Conservation (phyloP, 1,139 yeast genomes). For the Barnettozyma hawaiiensis region DNA sequence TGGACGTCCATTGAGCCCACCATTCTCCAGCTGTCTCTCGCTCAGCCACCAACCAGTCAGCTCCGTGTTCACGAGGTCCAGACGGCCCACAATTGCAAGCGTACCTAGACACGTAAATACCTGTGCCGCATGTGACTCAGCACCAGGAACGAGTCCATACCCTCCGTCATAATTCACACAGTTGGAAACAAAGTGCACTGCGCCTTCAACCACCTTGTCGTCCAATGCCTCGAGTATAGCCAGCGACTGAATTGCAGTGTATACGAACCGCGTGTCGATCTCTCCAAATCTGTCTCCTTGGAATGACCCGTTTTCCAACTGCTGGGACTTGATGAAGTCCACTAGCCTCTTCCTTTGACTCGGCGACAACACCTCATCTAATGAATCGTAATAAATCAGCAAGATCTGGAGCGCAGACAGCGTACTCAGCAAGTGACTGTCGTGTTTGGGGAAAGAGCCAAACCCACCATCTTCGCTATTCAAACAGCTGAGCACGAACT, state of each 20-base stretch:
- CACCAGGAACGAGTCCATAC: slow-evolving; percentile 89
- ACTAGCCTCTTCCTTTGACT: slow-evolving; percentile 34
- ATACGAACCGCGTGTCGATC: slow-evolving; percentile 84
- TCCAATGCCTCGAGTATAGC: slow-evolving; percentile 62
- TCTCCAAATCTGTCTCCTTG: slow-evolving; percentile 92
- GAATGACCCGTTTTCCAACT: slow-evolving; percentile 69
- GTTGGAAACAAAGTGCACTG: slow-evolving; percentile 54
- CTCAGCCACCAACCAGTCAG: slow-evolving; percentile 73
- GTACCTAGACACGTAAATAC: slow-evolving; percentile 84
- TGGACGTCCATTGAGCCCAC: slow-evolving; percentile 96
- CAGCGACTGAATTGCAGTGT: slow-evolving; percentile 71
- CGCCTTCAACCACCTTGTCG: slow-evolving; percentile 54
- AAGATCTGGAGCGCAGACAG: slow-evolving; percentile 81
- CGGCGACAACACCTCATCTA: slow-evolving; percentile 36
- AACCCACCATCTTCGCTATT: slow-evolving; percentile 64
- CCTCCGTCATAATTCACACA: slow-evolving; percentile 96
- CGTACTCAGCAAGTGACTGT: slow-evolving; percentile 84
- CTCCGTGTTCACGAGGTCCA: slow-evolving; percentile 51
- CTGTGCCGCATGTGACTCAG: slow-evolving; percentile 94
- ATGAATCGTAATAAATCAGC: slow-evolving; percentile 57
- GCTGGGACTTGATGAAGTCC: slow-evolving; percentile 51
- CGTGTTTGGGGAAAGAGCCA: slow-evolving; percentile 86
- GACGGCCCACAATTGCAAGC: slow-evolving; percentile 58
- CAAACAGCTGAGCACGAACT: slow-evolving; percentile 62
- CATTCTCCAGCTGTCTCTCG: slow-evolving; percentile 84